Percentiles rank a stretch among this genome's conserved stretches.
Evolutionary conservation across 1,284 basidiomycete genomes (phyloP).

Genomic region (Ceratobasidium theobromae): DNA sequence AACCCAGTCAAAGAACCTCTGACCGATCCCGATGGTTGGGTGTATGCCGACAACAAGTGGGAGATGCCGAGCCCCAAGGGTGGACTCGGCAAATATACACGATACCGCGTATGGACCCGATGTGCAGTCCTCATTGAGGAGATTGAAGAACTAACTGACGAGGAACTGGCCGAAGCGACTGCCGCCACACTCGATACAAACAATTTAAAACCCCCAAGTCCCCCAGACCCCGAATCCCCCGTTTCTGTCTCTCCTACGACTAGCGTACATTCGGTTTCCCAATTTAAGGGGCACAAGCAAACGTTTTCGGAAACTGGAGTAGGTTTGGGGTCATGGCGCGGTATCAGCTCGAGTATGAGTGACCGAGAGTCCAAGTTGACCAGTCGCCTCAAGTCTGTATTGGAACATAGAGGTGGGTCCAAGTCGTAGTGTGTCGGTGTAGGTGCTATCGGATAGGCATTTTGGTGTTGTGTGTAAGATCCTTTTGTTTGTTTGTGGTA

Average conservation of each 20-base stretch:
- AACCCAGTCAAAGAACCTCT: slow-evolving; percentile 46
- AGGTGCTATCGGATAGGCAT: too few relatives aligned
- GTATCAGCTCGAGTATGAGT: slow-evolving; percentile 13
- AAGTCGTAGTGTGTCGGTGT: background rate
- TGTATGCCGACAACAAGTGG: slow-evolving; percentile 97
- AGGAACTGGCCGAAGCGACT: background rate
- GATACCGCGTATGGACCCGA: slow-evolving; percentile 80
- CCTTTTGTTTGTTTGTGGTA: too few relatives aligned
- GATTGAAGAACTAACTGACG: slow-evolving; percentile 43
- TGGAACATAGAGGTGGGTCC: slow-evolving; percentile 1
- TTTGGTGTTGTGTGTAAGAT: too few relatives aligned
- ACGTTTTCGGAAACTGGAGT: background rate
- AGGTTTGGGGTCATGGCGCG: background rate
- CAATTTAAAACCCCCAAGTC: background rate
- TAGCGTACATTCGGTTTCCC: background rate
- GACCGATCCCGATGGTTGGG: slow-evolving; percentile 90
- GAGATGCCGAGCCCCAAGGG: slow-evolving; percentile 74
- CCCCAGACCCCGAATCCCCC: background rate
- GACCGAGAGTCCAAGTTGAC: slow-evolving; percentile 28
- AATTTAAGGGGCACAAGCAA: background rate
- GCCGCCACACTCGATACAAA: background rate
- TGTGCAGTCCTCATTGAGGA: slow-evolving; percentile 75
- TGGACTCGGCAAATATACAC: slow-evolving; percentile 89
- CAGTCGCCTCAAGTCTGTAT: slow-evolving; percentile 19
- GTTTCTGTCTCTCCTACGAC: background rate